Evolutionary conservation across 1,139 yeast species (phyloP).

Genomic region (Yamadazyma mexicana): DNA sequence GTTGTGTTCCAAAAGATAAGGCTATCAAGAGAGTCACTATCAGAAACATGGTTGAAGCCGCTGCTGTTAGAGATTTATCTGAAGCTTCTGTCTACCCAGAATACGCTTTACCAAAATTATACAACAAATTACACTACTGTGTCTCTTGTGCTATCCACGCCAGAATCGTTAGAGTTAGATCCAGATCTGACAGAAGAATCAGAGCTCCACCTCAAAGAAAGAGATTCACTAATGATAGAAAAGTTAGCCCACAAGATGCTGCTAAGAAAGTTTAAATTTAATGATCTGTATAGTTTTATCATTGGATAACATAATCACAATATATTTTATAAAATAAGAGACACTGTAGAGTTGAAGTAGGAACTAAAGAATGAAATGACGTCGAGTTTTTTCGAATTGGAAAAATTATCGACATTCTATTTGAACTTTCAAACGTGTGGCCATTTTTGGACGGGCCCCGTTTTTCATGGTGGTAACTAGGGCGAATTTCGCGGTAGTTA

Average conservation of each 20-base stretch:
- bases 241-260: conserved; percentile 96
- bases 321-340: conserved; percentile 4
- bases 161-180: conserved; percentile 99
- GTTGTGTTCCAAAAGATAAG: conserved; percentile 99
- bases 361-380: no score
- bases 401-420: no score
- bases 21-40: conserved; percentile 99
- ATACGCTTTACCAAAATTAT: conserved; percentile 99
- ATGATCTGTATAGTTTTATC: conserved; percentile 13
- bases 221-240: conserved; percentile 96
- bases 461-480: no score
- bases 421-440: no score
- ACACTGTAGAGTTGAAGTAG: neutral
- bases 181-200: conserved; percentile 97
- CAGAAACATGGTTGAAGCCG: conserved; percentile 99
- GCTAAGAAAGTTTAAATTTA: conserved; percentile 75
- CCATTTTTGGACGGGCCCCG: no score
- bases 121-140: conserved; percentile 99
- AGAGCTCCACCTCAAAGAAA: conserved; percentile 99
- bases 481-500: no score
- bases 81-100: conserved; percentile 99
- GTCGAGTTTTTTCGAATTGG: no score
- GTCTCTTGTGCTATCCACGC: conserved; percentile 99
- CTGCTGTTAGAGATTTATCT: conserved; percentile 99
- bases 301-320: conserved; percentile 9